phyloP scores from a whole-genome alignment of 2,329 filamentous ascomycete species.

The Paecilomyces niveus region DNA sequence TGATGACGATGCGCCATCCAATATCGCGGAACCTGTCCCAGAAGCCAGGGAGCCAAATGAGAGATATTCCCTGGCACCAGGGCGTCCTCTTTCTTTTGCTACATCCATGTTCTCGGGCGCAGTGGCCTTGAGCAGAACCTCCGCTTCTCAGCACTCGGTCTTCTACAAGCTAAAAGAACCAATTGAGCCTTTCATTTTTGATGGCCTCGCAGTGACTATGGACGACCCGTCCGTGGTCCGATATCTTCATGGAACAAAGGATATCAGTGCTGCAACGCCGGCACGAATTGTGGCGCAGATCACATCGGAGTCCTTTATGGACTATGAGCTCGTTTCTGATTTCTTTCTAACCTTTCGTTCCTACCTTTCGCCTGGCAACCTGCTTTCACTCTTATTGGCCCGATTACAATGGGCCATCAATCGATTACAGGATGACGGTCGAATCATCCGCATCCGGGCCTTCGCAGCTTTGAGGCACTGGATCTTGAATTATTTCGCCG shows the following conservation, averaged over 20 bases:
- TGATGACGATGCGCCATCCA: constrained; percentile 47
- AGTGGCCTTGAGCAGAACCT: constrained; percentile 23
- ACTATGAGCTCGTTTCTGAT: constrained; percentile 94
- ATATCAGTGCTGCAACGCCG: constrained; percentile 83
- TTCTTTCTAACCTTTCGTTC: constrained; percentile 94
- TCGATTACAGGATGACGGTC: constrained; percentile 72
- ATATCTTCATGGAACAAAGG: constrained; percentile 62
- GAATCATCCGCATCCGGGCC: constrained; percentile 66
- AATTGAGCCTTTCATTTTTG: constrained; percentile 61
- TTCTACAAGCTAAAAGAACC: constrained; percentile 55
- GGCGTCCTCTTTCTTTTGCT: constrained; percentile 25
- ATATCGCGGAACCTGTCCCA: constrained; percentile 39
- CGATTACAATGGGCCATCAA: constrained; percentile 80
- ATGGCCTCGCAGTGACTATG: constrained; percentile 70
- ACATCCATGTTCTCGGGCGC: constrained; percentile 30
- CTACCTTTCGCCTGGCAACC: constrained; percentile 69
- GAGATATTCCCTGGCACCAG: constrained; percentile 16
- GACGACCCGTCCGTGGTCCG: constrained; percentile 77
- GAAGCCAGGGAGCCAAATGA: constrained; percentile 12
- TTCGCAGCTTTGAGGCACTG: constrained; percentile 11
- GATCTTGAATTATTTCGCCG: constrained; percentile 64
- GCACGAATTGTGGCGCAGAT: constrained; percentile 91
- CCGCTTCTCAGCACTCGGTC: constrained; percentile 32
- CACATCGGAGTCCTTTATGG: constrained; percentile 88
- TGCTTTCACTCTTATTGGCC: constrained; percentile 77